Percentiles rank a stretch among this genome's conserved stretches.
Conservation (phyloP, 83 land plant species). For the Thuja plicata region DNA sequence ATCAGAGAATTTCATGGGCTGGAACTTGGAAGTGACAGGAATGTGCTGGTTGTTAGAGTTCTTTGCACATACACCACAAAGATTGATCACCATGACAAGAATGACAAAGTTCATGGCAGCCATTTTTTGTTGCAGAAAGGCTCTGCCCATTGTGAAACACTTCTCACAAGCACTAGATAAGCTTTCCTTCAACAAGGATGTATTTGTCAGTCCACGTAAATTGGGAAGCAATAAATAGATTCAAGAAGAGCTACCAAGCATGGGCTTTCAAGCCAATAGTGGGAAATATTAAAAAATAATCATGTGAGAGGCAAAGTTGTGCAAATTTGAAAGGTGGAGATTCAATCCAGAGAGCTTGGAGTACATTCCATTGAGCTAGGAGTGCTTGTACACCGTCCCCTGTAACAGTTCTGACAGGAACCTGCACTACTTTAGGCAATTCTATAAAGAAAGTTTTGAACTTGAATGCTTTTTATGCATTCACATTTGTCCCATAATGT, state of each 20-base stretch:
- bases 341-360: too few species aligned
- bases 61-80: not conserved
- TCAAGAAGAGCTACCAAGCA: not conserved
- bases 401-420: too few species aligned
- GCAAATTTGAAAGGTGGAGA: too few species aligned
- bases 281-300: not conserved
- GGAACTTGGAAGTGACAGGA: slow-evolving; percentile 23
- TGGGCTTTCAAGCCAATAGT: not conserved
- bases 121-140: not conserved
- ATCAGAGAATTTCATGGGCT: slow-evolving; percentile 27
- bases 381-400: too few species aligned
- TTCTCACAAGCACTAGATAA: not conserved
- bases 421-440: too few species aligned
- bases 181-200: not conserved
- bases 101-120: not conserved
- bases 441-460: not conserved
- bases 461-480: not conserved
- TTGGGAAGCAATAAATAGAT: not conserved
- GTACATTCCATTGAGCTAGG: too few species aligned
- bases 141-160: not conserved
- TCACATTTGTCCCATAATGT: not conserved
- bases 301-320: not conserved
- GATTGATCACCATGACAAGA: not conserved
- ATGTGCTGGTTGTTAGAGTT: not conserved
- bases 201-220: not conserved